Evolutionary conservation across 2,329 filamentous ascomycete species (phyloP).

Genomic region (Clarireedia paspali): DNA sequence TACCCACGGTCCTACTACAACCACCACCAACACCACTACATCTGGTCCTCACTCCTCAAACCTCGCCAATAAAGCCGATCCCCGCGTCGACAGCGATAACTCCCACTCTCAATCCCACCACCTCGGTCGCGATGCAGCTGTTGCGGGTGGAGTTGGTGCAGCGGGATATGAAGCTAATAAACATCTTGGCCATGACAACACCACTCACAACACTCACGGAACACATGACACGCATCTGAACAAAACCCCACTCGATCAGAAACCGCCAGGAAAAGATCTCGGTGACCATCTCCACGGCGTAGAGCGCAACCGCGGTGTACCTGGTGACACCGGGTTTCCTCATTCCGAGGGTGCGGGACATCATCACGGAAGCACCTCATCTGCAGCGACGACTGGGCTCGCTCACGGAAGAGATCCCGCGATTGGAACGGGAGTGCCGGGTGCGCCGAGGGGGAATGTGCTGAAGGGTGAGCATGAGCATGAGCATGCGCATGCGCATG

Average conservation of each 20-base stretch:
- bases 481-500: neutral
- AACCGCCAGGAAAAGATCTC: conserved; percentile 1
- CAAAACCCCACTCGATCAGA: conserved; percentile 2
- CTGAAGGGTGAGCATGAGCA: neutral
- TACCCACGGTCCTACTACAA: neutral
- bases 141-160: conserved; percentile 9
- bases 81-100: conserved; percentile 27
- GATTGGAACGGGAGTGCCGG: conserved; percentile 1
- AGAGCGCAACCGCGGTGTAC: conserved; percentile 15
- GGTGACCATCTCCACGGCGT: conserved; percentile 16
- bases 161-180: conserved; percentile 4
- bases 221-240: neutral
- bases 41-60: conserved; percentile 32
- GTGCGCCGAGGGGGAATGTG: conserved; percentile 3
- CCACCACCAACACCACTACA: conserved; percentile 15
- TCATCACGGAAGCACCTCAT: neutral
- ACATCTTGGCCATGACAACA: neutral
- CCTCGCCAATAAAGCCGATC: conserved; percentile 34
- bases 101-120: conserved; percentile 10
- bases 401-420: neutral
- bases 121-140: conserved; percentile 12
- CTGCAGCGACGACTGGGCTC: neutral
- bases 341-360: neutral
- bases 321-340: conserved; percentile 5
- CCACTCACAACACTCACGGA: neutral